Conservation (phyloP, 768 basidiomycete genomes). For the Coprinellus micaceus region DNA sequence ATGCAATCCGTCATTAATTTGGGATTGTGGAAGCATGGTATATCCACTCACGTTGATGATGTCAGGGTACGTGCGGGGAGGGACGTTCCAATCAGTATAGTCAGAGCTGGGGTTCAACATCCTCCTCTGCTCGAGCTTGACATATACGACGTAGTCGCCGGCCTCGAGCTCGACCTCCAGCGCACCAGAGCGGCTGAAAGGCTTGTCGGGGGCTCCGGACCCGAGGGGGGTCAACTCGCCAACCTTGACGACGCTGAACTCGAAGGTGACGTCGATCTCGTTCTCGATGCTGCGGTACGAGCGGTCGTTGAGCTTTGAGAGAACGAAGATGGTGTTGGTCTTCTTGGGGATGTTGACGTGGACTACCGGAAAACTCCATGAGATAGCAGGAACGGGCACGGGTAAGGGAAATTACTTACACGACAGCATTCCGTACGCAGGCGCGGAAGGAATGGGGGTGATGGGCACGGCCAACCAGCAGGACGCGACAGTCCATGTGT, state of each 20-base stretch:
- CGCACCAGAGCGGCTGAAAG: constrained; percentile 29
- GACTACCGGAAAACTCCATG: not conserved
- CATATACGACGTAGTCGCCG: constrained; percentile 38
- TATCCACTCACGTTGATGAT: not conserved
- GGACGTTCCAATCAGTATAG: not conserved
- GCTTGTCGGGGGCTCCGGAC: constrained; percentile 19
- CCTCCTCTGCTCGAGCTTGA: constrained; percentile 11
- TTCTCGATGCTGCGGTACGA: constrained; percentile 39
- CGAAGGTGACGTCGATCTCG: constrained; percentile 32
- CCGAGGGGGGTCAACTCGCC: constrained; percentile 26
- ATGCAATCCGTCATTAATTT: not conserved
- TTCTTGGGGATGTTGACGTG: constrained; percentile 2
- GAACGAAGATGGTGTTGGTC: constrained; percentile 33
- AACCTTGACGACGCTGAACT: constrained; percentile 42
- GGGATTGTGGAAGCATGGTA: not conserved
- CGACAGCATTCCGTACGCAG: constrained; percentile 45
- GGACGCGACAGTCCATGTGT: constrained; percentile 39
- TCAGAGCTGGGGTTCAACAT: not conserved
- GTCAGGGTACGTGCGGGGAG: not conserved
- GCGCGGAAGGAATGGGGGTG: constrained; percentile 32
- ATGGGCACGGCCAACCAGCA: constrained; percentile 38
- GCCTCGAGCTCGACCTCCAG: constrained; percentile 30
- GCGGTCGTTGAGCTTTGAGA: constrained; percentile 42
- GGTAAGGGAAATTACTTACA: constrained; percentile 28
- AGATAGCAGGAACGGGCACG: not conserved